Base-by-base conservation (phyloP, 108 stramenopile species). In the Cylindrotheca fusiformis region DNA sequence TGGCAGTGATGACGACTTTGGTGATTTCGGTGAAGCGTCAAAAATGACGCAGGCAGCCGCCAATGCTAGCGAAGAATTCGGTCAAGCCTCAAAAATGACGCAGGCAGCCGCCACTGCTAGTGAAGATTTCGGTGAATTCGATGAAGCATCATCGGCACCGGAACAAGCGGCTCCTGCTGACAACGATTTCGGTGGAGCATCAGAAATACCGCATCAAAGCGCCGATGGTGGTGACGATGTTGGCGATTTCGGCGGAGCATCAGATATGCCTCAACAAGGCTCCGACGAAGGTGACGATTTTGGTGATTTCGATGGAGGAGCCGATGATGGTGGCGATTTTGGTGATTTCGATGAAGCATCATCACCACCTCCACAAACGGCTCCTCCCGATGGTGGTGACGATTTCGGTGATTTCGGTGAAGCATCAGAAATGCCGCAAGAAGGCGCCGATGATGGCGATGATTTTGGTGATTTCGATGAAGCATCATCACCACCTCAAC, bases 11-110 rank as follows among this genome's bases (percentile, higher is more conserved):
- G 36, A 6, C 6, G 36, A 41, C 36, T 41, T 41, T 41, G 36
- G 36, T 41, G 72, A 65, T 48, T 66, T 73, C 36, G 72, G 65
- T 32, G 72, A 65, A 20, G 52, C 46, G 45, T 14, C 27, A 49
- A 20, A 29, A 58, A 55, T 5, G 20, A 21, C 36, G 4, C 22
- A n/a, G 19, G 17, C 46, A 4, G 21, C 49, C 10, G 28, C 12
- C 12, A 32, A 32, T n/a, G 30, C 18, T 58, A 32, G 20, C 1
- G 27, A 30, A 3, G 32, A n/a, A 19, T 21, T 58, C 29, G 32
- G 32, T 17, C n/a, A n/a, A n/a, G n/a, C n/a, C n/a, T n/a, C n/a
- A n/a, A n/a, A n/a, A n/a, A n/a, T 14, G 14, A 41, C 10, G 14
- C 10, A 41, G 14, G 36, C 36, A 41, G 36, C 14, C 14, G 14